A percentile compares a stretch with the other conserved stretches of the same genome.
These are phyloP conservation scores for Lindgomyces ingoldianus DNA, from an alignment of 495 filamentous ascomycete species.

Conservation along the genomic window DNA sequence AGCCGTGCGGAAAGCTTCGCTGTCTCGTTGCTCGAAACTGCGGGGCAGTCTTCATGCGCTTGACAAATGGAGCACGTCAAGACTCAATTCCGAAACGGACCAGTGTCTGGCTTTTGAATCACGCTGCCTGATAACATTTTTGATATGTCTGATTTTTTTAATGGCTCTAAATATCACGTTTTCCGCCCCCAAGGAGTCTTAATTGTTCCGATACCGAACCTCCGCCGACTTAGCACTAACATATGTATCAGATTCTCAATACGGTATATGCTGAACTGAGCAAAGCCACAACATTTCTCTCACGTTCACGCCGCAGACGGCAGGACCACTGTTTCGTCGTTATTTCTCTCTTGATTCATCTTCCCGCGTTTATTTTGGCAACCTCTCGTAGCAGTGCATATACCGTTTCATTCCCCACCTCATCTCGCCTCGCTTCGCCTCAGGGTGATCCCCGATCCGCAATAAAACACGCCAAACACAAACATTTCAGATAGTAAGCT, in stretches of 20 bases:
- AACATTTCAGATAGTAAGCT: conserved; percentile 3
- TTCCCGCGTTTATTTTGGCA: not conserved
- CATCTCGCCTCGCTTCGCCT: not conserved
- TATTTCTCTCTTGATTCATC: not conserved
- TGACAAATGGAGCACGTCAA: no score
- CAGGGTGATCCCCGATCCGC: no score
- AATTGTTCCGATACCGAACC: not conserved
- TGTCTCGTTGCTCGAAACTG: no score
- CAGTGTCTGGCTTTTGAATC: no score
- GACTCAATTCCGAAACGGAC: not conserved
- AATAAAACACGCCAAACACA: not conserved
- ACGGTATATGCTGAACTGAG: no score
- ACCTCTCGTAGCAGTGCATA: not conserved
- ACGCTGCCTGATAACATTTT: not conserved
- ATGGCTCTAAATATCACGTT: not conserved
- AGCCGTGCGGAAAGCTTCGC: no score
- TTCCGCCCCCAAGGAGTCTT: not conserved
- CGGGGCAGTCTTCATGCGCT: no score
- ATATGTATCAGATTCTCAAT: not conserved
- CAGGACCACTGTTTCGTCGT: no score
- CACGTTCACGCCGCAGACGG: no score
- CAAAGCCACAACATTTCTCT: no score
- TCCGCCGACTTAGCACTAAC: not conserved
- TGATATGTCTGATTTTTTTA: not conserved
- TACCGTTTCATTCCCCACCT: not conserved